Evolutionary conservation across 805 yeast genomes (phyloP).

Genomic region (Wickerhamiella shivajii): DNA sequence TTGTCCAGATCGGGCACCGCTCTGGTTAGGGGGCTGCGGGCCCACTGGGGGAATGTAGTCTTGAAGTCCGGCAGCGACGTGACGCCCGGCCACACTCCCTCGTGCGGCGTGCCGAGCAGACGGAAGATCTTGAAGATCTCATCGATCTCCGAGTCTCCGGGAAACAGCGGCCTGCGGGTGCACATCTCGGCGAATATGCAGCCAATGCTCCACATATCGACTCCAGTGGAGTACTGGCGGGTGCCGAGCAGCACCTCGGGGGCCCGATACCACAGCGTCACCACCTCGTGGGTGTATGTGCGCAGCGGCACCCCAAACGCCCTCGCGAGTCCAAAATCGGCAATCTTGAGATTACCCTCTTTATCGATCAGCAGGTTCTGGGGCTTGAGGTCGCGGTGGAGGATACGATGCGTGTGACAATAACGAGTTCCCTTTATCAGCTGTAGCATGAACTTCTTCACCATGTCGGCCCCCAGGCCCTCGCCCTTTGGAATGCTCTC

Average conservation of each 20-base stretch:
- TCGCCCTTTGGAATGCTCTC: conserved; percentile 84
- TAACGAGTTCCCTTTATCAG: conserved; percentile 79
- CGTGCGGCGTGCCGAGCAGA: conserved; percentile 86
- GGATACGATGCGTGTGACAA: conserved; percentile 86
- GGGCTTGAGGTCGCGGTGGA: conserved; percentile 93
- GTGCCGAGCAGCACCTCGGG: conserved; percentile 95
- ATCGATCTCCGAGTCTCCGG: conserved; percentile 96
- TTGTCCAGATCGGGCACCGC: conserved; percentile 67
- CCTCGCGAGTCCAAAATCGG: conserved; percentile 90
- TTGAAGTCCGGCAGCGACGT: conserved; percentile 82
- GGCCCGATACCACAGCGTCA: conserved; percentile 93
- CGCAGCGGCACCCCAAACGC: conserved; percentile 96
- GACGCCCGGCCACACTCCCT: conserved; percentile 90
- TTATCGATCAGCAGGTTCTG: conserved; percentile 89
- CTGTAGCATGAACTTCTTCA: conserved; percentile 86
- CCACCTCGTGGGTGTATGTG: conserved; percentile 96
- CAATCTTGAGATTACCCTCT: conserved; percentile 83
- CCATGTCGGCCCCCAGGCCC: conserved; percentile 79
- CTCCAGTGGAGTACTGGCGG: conserved; percentile 93
- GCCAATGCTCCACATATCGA: conserved; percentile 98
- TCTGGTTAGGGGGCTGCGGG: conserved; percentile 49
- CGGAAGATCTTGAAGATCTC: conserved; percentile 90
- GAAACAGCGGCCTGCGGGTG: conserved; percentile 84
- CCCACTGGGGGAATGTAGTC: conserved; percentile 86
- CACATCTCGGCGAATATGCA: conserved; percentile 98